Evolutionary conservation across 2,329 filamentous ascomycete genomes (phyloP).

Genomic region (Sporothrix euskadiensis): DNA sequence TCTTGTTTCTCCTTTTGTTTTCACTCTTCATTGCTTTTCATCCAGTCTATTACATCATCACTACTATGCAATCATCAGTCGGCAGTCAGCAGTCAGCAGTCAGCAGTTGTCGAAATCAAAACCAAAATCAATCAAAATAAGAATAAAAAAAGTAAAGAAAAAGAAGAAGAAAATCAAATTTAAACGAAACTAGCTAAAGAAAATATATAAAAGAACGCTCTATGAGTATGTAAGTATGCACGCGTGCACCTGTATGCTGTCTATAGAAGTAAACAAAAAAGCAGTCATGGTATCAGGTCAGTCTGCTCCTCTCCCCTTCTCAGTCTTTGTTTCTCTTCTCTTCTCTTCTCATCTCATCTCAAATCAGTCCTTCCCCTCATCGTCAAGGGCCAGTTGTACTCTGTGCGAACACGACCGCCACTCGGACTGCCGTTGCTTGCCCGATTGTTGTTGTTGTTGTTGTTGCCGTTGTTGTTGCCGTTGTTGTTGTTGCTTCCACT

Average conservation of each 20-base stretch:
- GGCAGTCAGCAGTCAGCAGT: neutral
- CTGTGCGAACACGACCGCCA: neutral
- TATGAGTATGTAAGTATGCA: neutral
- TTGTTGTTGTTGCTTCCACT: neutral
- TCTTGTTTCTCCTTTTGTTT: neutral
- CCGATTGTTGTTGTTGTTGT: neutral
- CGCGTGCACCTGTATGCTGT: neutral
- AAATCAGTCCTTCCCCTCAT: neutral
- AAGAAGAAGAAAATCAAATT: too few relatives aligned
- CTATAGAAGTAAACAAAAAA: neutral
- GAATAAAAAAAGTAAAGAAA: neutral
- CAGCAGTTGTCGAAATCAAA: neutral
- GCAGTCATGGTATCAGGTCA: neutral
- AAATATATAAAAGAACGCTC: neutral
- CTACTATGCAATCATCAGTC: neutral
- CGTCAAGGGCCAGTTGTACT: constrained; percentile 10
- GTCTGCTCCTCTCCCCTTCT: neutral
- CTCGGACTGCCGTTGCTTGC: neutral
- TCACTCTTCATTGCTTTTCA: too few relatives aligned
- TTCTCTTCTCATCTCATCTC: neutral
- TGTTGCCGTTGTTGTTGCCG: neutral
- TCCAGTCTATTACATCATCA: constrained; percentile 4
- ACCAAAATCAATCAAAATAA: neutral
- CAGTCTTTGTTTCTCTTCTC: neutral
- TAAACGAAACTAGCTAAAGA: too few relatives aligned